Evolutionary conservation across 2,329 filamentous ascomycete species (phyloP).

Genomic region (Helotiales sp.): DNA sequence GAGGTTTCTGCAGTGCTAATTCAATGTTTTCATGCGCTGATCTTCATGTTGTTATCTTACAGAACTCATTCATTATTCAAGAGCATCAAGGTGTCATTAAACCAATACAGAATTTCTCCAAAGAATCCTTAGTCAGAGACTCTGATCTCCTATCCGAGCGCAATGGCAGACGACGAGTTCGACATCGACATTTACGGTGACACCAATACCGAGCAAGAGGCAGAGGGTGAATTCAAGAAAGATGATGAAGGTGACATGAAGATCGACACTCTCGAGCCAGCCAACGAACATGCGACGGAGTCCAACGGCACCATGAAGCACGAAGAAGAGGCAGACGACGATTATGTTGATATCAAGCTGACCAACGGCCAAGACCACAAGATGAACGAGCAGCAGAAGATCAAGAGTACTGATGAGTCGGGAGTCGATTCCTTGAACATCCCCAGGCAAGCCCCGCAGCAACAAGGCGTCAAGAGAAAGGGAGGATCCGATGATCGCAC

Average conservation of each 20-base stretch:
- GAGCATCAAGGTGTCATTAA: constrained; percentile 37
- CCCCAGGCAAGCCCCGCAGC: constrained; percentile 47
- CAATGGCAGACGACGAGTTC: constrained; percentile 73
- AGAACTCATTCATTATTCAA: constrained; percentile 40
- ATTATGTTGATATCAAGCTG: constrained; percentile 49
- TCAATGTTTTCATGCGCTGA: constrained; percentile 43
- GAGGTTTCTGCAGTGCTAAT: constrained; percentile 17
- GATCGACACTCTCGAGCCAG: constrained; percentile 43
- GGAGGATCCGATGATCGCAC: constrained; percentile 62
- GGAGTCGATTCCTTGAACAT: constrained; percentile 44
- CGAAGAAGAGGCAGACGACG: constrained; percentile 47
- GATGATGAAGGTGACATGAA: constrained; percentile 47
- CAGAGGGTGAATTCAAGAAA: constrained; percentile 45
- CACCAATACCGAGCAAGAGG: constrained; percentile 52
- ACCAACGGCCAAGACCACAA: constrained; percentile 44
- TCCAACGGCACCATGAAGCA: constrained; percentile 38
- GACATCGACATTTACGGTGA: constrained; percentile 77
- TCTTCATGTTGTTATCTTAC: constrained; percentile 37
- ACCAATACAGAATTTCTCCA: constrained; percentile 36
- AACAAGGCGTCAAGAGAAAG: constrained; percentile 66
- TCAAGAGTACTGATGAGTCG: constrained; percentile 49
- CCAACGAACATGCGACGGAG: constrained; percentile 32
- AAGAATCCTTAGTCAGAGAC: constrained; percentile 19
- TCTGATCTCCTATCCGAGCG: constrained; percentile 26
- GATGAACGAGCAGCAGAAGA: constrained; percentile 47